A percentile compares a stretch with the other conserved stretches of the same genome.
phyloP scores from a whole-genome alignment of 1,139 yeast species.

The Lodderomyces elongisporus region DNA sequence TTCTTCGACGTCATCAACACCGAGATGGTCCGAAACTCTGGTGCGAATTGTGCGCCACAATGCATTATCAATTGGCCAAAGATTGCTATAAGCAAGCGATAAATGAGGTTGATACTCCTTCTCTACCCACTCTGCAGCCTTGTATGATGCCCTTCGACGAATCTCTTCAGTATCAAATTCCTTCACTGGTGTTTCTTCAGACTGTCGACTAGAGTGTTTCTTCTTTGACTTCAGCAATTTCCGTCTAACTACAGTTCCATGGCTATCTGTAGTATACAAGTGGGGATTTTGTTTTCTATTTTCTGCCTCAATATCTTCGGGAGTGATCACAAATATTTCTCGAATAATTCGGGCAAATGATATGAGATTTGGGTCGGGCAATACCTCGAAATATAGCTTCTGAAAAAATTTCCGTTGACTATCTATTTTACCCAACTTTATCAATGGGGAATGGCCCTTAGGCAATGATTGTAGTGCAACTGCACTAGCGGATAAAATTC shows the following conservation, averaged over 20 bases:
- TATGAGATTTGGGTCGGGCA: slow-evolving; percentile 51
- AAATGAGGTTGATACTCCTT: slow-evolving; percentile 68
- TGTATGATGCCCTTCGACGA: slow-evolving; percentile 27
- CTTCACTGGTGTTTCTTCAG: slow-evolving; percentile 12
- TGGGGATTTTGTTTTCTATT: slow-evolving; percentile 37
- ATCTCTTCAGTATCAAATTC: slow-evolving; percentile 24
- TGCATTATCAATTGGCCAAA: slow-evolving; percentile 68
- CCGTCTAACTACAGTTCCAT: slow-evolving; percentile 28
- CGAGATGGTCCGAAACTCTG: slow-evolving; percentile 65
- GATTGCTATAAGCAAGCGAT: slow-evolving; percentile 64
- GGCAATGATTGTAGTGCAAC: slow-evolving; percentile 57
- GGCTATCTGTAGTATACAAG: slow-evolving; percentile 30
- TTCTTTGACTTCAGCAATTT: slow-evolving; percentile 23
- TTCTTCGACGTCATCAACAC: slow-evolving; percentile 45
- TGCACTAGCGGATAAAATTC: slow-evolving; percentile 58
- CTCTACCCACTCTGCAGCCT: slow-evolving; percentile 52
- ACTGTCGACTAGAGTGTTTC: slow-evolving; percentile 11
- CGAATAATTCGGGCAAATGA: slow-evolving; percentile 67
- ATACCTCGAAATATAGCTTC: slow-evolving; percentile 59
- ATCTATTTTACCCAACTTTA: slow-evolving; percentile 34
- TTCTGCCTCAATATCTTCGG: slow-evolving; percentile 33
- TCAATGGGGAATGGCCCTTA: slow-evolving; percentile 30
- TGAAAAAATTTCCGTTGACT: slow-evolving; percentile 49
- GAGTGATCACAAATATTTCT: slow-evolving; percentile 57
- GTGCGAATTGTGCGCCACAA: slow-evolving; percentile 61